phyloP scores from a whole-genome alignment of 2,329 filamentous ascomycete species.

The Lecanicillium sp. region DNA sequence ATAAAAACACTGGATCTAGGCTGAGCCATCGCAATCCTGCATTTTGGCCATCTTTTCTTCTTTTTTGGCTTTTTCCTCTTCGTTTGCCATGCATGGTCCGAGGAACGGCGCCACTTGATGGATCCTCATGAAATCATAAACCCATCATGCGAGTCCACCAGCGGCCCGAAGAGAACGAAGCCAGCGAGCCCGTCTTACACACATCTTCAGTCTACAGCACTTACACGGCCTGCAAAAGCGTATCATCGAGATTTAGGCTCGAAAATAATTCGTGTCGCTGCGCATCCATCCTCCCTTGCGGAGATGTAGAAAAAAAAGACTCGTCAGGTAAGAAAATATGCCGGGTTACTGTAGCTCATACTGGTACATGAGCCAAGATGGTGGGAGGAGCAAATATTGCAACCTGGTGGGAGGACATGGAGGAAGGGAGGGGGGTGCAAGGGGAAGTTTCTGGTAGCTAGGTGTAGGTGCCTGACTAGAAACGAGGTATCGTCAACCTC shows the following conservation, averaged over 20 bases:
- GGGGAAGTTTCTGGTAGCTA: background rate
- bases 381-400: slow-evolving; percentile 2
- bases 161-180: slow-evolving; percentile 10
- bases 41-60: too few species aligned
- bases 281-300: too few species aligned
- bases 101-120: slow-evolving; percentile 8
- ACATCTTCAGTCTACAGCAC: background rate
- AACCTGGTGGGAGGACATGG: slow-evolving; percentile 2
- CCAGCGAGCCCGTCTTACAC: too few species aligned
- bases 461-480: slow-evolving; percentile 9
- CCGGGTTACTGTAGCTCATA: background rate
- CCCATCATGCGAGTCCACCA: background rate
- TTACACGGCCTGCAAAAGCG: background rate
- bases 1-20: too few species aligned
- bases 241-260: slow-evolving; percentile 1
- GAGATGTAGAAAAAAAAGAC: too few species aligned
- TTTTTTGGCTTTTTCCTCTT: too few species aligned
- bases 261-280: too few species aligned
- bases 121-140: slow-evolving; percentile 7
- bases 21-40: too few species aligned
- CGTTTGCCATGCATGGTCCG: slow-evolving; percentile 3
- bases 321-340: too few species aligned
- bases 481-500: slow-evolving; percentile 10
- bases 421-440: slow-evolving; percentile 1
- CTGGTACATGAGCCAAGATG: background rate